Evolutionary conservation across 1,284 basidiomycete genomes (phyloP).

Genomic region (Ganoderma lingzhi): DNA sequence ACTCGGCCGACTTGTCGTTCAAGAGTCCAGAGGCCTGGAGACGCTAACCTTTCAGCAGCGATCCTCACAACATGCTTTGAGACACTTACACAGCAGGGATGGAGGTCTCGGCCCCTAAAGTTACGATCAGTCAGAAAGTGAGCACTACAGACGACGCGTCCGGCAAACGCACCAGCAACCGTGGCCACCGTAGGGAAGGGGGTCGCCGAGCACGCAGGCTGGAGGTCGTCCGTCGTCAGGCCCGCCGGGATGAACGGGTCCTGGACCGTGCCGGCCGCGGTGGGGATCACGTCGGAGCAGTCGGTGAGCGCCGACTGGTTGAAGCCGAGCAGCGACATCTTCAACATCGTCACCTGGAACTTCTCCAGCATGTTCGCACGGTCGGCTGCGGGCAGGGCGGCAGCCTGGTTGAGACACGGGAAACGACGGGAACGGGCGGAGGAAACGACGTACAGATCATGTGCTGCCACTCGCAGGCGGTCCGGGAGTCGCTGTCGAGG

Average conservation of each 20-base stretch:
- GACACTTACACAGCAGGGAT: conserved; percentile 22
- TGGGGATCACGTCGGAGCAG: conserved; percentile 48
- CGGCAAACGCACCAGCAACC: conserved; percentile 21
- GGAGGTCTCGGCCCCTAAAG: conserved; percentile 20
- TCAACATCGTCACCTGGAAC: conserved; percentile 38
- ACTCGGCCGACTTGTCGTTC: not conserved
- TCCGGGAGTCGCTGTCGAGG: conserved; percentile 36
- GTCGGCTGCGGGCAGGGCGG: conserved; percentile 27
- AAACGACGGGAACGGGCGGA: too few species aligned
- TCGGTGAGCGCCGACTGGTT: conserved; percentile 38
- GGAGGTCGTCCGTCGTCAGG: conserved; percentile 26
- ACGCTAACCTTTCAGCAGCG: not conserved
- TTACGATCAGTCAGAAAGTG: not conserved
- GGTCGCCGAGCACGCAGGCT: conserved; percentile 24
- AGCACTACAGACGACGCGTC: not conserved
- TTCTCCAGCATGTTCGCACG: conserved; percentile 38
- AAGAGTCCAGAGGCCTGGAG: not conserved
- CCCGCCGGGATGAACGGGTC: conserved; percentile 38
- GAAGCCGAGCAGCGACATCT: conserved; percentile 44
- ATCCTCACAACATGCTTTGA: too few species aligned
- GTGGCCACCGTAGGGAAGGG: conserved; percentile 28
- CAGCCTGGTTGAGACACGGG: not conserved
- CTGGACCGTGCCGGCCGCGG: conserved; percentile 27
- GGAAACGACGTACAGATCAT: conserved; percentile 36
- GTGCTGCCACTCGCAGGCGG: conserved; percentile 48